Evolutionary conservation across 2,329 filamentous ascomycete genomes (phyloP).

Genomic region (Diaporthe caulivora): DNA sequence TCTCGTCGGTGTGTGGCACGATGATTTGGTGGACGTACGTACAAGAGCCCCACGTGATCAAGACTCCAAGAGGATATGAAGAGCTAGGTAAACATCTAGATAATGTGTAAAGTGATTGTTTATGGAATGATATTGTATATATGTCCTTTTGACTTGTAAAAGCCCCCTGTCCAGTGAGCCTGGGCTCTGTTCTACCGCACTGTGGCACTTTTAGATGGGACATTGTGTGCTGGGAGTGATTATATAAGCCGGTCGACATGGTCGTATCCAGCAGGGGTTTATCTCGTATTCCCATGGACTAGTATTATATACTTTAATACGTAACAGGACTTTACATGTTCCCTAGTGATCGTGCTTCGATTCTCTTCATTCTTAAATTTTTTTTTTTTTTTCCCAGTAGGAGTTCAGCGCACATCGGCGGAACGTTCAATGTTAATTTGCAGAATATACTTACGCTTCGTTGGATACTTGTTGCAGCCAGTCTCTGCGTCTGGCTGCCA

Average conservation of each 20-base stretch:
- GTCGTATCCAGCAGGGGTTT: neutral
- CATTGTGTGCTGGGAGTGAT: neutral
- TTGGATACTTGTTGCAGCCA: neutral
- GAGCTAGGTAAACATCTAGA: neutral
- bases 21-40: slow-evolving; percentile 36
- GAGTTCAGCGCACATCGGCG: too few species aligned
- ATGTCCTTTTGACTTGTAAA: too few species aligned
- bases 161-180: too few species aligned
- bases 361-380: neutral
- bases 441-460: neutral
- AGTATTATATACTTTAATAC: neutral
- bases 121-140: neutral
- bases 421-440: neutral
- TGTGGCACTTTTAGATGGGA: too few species aligned
- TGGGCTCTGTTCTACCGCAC: too few species aligned
- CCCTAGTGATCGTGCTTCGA: neutral
- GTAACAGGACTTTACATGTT: neutral
- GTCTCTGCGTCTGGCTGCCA: neutral
- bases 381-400: neutral
- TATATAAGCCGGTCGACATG: neutral
- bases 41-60: neutral
- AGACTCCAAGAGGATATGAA: neutral
- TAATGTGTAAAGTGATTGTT: neutral
- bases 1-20: slow-evolving; percentile 26
- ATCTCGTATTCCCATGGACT: neutral